Evolutionary conservation across 2,329 filamentous ascomycete species (phyloP), one percentile per base, ranked within the genome.

Genomic region (Cladophialophora yegresii): DNA sequence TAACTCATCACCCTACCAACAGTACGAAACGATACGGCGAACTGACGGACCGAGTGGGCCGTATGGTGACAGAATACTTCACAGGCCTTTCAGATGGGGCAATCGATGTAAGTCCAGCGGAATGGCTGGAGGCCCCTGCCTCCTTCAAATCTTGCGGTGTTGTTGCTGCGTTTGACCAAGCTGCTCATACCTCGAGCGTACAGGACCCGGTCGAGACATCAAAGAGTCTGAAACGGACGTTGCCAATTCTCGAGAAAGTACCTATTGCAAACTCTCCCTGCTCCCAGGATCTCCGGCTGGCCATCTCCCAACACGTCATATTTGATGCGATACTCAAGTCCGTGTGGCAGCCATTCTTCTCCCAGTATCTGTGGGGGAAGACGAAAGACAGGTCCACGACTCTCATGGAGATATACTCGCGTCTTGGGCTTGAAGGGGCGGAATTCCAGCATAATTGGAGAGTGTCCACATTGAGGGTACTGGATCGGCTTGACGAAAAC

Each of bases 391-490:
- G 22, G 16, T 16, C 26, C 16, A n/a, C 32, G 30, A 30, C 51
- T 53, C 47, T 51, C 22, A 28, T 2, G 13, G 47, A 55, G 30
- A 60, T 60, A 43, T 23, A 60, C 36, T 36, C 22, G 36, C n/a
- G 47, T 10, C 51, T 60, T n/a, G n/a, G 47, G 47, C 47, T 22
- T 33, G 58, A 47, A 20, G 47, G 58, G 51, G 26, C 20, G 9
- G 58, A 53, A 23, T 60, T 60, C 36, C 58, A 60, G 40, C 58
- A 60, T 54, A 28, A 47, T 8, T 60, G 58, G 58, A 53, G 30
- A 54, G 58, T 60, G 28, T 30, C 58, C 32, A 60, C 58, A 54
- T 60, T 60, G 47, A 60, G n/a, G 58, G 40, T 47, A 4, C 40
- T 60, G 26, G 58, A 33, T 13, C 51, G 40, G 4, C 58, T 60